Conservation (phyloP, 2,329 filamentous ascomycete genomes). For the Acrodontium crateriforme region DNA sequence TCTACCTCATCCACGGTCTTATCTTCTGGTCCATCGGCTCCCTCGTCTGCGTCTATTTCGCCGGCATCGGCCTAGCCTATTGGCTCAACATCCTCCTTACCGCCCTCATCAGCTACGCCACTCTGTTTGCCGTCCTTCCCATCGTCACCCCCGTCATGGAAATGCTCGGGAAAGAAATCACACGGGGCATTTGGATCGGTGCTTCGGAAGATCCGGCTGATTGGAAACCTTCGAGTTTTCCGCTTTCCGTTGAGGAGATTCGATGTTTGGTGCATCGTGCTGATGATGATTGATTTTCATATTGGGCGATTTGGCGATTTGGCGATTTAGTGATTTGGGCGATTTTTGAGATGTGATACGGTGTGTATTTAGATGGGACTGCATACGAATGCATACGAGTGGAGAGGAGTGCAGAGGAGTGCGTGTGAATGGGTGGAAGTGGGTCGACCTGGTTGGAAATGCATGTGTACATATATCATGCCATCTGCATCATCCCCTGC, state of each 20-base stretch:
- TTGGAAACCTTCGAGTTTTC: conserved; percentile 15
- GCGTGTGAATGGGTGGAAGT: no score
- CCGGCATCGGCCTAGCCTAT: conserved; percentile 19
- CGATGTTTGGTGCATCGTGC: conserved; percentile 4
- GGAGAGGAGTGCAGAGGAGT: no score
- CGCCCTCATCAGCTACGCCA: conserved; percentile 23
- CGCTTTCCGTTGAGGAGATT: conserved; percentile 7
- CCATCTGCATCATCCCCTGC: no score
- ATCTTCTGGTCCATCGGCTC: conserved; percentile 31
- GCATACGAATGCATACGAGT: no score
- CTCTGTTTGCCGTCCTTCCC: conserved; percentile 20
- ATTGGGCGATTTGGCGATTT: no score
- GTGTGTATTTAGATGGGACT: no score
- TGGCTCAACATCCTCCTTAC: conserved; percentile 25
- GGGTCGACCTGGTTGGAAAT: no score
- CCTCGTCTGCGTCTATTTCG: conserved; percentile 25
- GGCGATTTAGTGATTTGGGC: no score
- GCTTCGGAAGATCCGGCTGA: conserved; percentile 23
- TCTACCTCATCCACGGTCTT: conserved; percentile 35
- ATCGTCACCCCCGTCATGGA: conserved; percentile 27
- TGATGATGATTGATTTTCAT: no score
- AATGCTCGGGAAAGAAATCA: conserved; percentile 26
- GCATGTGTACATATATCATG: no score
- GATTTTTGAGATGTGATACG: no score
- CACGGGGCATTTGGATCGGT: conserved; percentile 23